Conservation (phyloP, 306 rosid genomes). For the Quillaja saponaria region DNA sequence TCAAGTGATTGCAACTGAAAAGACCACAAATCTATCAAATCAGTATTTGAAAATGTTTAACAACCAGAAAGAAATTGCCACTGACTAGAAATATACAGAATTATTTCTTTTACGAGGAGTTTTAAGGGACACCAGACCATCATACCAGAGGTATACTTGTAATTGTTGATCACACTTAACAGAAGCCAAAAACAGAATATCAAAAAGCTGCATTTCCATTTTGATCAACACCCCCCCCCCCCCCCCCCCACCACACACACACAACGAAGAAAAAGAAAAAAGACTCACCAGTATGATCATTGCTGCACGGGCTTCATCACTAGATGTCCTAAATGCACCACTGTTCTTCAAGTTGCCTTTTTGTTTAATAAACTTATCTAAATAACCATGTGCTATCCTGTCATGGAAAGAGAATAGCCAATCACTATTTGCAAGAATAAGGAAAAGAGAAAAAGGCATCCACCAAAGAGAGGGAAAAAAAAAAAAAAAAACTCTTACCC, state of each 20-base stretch:
- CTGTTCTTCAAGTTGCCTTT: constrained; percentile 38
- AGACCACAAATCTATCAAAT: constrained; percentile 18
- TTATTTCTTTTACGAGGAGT: too few species aligned
- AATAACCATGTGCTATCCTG: constrained; percentile 57
- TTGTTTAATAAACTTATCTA: constrained; percentile 50
- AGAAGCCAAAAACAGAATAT: too few species aligned
- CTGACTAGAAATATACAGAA: not conserved
- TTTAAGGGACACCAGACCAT: too few species aligned
- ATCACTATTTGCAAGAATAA: constrained; percentile 23
- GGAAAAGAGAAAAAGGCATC: too few species aligned
- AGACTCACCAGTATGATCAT: constrained; percentile 70
- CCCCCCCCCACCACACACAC: too few species aligned
- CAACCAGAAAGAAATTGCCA: not conserved
- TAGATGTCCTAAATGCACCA: constrained; percentile 41
- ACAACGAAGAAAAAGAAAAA: too few species aligned
- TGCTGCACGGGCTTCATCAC: constrained; percentile 50
- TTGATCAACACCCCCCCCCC: too few species aligned
- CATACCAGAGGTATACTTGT: too few species aligned
- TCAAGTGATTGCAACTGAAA: constrained; percentile 74
- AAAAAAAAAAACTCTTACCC: too few species aligned
- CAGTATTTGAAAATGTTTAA: not conserved
- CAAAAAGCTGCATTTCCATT: too few species aligned
- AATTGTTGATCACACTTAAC: too few species aligned
- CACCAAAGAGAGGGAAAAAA: constrained; percentile 16
- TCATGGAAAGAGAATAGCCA: constrained; percentile 27